phyloP scores from a whole-genome alignment of 805 yeast species.

The Schwanniomyces vanrijiae region DNA sequence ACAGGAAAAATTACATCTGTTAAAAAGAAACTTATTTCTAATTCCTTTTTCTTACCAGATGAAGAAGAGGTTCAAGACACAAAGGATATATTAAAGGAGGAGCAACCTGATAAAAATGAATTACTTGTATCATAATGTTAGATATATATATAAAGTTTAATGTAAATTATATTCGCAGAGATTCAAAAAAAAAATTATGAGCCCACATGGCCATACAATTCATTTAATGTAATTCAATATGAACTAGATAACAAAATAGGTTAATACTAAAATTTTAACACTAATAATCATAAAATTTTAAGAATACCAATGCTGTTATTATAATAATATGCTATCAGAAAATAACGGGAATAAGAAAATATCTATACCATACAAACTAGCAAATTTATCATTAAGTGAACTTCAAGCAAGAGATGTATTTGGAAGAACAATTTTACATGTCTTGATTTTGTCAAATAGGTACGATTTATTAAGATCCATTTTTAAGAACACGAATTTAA shows the following conservation, averaged over 20 bases:
- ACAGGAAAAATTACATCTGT: constrained; percentile 76
- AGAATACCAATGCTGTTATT: not conserved
- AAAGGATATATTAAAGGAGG: not conserved
- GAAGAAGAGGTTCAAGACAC: constrained; percentile 6
- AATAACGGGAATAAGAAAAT: constrained; percentile 1
- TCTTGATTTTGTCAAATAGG: constrained; percentile 51
- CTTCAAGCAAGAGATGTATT: constrained; percentile 59
- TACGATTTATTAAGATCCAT: constrained; percentile 46
- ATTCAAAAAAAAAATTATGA: not conserved
- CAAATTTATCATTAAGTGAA: constrained; percentile 25
- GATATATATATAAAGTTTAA: not conserved
- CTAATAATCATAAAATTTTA: not conserved
- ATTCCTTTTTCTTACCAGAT: constrained; percentile 54
- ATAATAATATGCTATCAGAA: constrained; percentile 2
- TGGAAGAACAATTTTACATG: constrained; percentile 68
- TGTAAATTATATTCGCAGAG: not conserved
- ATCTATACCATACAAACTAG: constrained; percentile 3
- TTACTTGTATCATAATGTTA: not conserved
- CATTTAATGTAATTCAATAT: not conserved
- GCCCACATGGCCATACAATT: not conserved
- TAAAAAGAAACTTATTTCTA: constrained; percentile 61
- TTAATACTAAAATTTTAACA: not conserved
- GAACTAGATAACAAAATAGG: not conserved
- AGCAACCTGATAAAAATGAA: not conserved
- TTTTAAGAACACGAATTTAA: constrained; percentile 48